Base-by-base conservation (phyloP, 2,329 filamentous ascomycete species). In the Microdochium paspali region DNA sequence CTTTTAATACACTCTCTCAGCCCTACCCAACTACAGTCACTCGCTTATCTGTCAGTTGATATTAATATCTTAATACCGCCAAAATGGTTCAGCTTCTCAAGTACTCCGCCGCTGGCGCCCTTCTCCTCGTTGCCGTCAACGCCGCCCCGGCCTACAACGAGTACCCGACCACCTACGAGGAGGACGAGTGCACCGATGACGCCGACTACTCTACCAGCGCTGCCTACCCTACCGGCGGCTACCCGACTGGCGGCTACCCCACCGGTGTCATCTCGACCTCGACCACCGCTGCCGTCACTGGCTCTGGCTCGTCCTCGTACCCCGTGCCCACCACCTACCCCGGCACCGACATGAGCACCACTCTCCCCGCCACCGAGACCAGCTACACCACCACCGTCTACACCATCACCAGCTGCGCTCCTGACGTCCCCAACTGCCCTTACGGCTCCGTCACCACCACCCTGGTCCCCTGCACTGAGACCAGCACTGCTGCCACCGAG, bases 61-160 rank as follows among this genome's bases (percentile, higher is more conserved):
- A 50, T 45, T 26, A 47, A 50, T 50, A 47, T 47, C 35, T 40
- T 40, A 44, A 44, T 44, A 24, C 48, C 48, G 48, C 49, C 52
- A 61, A 46, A 44, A 64, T 64, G 61, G 60, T 63, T 53, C 56
- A 55, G 48, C 48, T 61, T 23, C 51, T 61, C 46, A 59, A 62
- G 48, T 60, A 63, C 51, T 55, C 57, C 50, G 52, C 58, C 49
- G 58, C 58, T 51, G 54, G 61, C 48, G 58, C 57, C 40, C 52
- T 63, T 42, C 51, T 64, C 44, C 54, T 58, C 43, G 57, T 59
- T 28, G 61, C 56, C 24, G 54, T 48, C 46, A 59, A 60, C 49
- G 49, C 43, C 48, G 50, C 55, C 42, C 31, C 12, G 26, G 45
- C 32, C 21, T 28, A 39, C 28, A 42, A 46, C 10, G 45, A 52